Percentiles rank a stretch among this genome's conserved stretches.
phyloP scores from a whole-genome alignment of 2,329 filamentous ascomycete genomes.

The Trichocomaceae sp. region DNA sequence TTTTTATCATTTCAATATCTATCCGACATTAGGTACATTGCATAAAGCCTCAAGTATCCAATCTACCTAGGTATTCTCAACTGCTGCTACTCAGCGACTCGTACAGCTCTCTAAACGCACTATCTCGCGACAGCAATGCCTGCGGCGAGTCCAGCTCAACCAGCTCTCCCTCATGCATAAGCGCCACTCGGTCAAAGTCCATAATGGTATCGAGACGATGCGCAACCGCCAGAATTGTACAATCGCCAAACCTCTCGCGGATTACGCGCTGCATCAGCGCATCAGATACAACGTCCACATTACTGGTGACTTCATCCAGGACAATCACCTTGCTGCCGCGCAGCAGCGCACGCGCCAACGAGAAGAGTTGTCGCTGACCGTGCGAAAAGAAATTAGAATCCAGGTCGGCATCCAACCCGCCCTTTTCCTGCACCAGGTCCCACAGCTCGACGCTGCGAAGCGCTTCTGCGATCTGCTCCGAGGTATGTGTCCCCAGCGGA shows the following conservation, averaged over 20 bases:
- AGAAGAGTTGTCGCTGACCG: conserved; percentile 60
- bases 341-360: conserved; percentile 54
- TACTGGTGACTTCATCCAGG: conserved; percentile 37
- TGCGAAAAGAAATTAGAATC: conserved; percentile 46
- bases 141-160: conserved; percentile 32
- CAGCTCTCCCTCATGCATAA: conserved; percentile 31
- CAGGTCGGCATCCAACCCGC: conserved; percentile 38
- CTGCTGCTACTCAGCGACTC: not conserved
- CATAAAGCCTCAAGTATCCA: not conserved
- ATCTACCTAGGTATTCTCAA: not conserved
- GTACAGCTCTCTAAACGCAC: conserved; percentile 9
- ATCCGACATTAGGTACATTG: not conserved
- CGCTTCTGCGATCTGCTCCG: conserved; percentile 30
- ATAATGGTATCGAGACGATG: conserved; percentile 47
- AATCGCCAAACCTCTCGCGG: conserved; percentile 47
- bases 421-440: conserved; percentile 32
- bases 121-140: conserved; percentile 24
- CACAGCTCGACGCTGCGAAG: conserved; percentile 35
- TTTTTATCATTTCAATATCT: not conserved
- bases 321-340: conserved; percentile 39
- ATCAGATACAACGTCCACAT: conserved; percentile 53
- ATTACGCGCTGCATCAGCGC: conserved; percentile 51
- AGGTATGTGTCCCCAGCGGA: conserved; percentile 25
- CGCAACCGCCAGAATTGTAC: conserved; percentile 55
- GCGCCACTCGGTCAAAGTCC: conserved; percentile 32